Conservation (phyloP, 2,329 filamentous ascomycete species). For the Monascus ruber region DNA sequence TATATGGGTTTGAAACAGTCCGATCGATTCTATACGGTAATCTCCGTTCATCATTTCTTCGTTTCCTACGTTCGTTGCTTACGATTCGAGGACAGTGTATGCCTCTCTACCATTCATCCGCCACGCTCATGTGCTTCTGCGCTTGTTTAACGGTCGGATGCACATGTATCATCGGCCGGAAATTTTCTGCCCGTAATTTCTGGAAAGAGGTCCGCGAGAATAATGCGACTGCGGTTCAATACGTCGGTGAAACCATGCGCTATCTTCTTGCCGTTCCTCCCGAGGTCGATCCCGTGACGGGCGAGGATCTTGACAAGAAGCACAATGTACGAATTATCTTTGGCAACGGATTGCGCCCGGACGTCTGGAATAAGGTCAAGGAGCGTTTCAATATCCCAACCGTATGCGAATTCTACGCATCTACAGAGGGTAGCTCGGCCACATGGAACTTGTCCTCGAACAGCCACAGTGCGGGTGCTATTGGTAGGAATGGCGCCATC, state of each 20-base stretch:
- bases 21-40: conserved; percentile 66
- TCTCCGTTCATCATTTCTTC: conserved; percentile 6
- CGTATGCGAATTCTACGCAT: conserved; percentile 70
- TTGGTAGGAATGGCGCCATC: conserved; percentile 60
- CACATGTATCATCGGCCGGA: conserved; percentile 61
- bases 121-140: conserved; percentile 56
- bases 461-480: conserved; percentile 61
- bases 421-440: conserved; percentile 60
- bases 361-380: conserved; percentile 77
- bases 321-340: conserved; percentile 66
- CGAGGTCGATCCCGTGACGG: conserved; percentile 50
- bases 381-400: conserved; percentile 64
- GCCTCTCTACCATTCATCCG: conserved; percentile 81
- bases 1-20: conserved; percentile 48
- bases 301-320: conserved; percentile 57
- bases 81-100: conserved; percentile 48
- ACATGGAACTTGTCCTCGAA: conserved; percentile 66
- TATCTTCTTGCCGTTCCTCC: conserved; percentile 62
- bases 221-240: conserved; percentile 67
- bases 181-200: conserved; percentile 66
- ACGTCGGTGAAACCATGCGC: conserved; percentile 77
- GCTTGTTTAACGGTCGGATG: conserved; percentile 49
- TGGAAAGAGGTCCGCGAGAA: conserved; percentile 64
- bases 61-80: neutral
- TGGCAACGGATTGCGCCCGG: conserved; percentile 74